Base-by-base conservation (phyloP, 306 rosid genomes). In the Prunus mongolica region DNA sequence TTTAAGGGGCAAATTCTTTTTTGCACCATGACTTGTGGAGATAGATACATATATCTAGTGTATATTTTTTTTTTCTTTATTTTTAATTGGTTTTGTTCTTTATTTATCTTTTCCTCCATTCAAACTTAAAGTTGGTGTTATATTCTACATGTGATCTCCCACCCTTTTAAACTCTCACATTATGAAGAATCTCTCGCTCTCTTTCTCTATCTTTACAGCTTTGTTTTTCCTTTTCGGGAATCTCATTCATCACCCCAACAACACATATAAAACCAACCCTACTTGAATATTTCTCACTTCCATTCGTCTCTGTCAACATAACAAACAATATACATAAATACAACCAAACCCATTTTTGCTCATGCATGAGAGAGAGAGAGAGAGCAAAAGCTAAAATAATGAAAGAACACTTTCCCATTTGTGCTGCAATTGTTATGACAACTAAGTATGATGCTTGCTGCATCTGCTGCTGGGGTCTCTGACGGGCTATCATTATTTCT, bases 161-260 rank as follows among this genome's bases (percentile, higher is more conserved):
- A 87, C 74, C 76, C 69, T 71, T 81, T 72, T 70, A 28, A 78
- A 65, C 84, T 76, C 78, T 70, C 76, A 30, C 85, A 81, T 70
- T 69, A 81, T 73, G 82, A 79, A 63, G 92, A 79, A 83, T 86
- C 83, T 83, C 80, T 25, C 64, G 3, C 76, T 46, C 60, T 22
- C 66, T 49, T 38, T 76, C 41, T 63, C 60, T 65, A 22, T 61
- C 38, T 72, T 72, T 72, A 46, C 50, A 61, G 74, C 22, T 78
- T 74, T 83, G 79, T 75, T 80, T 78, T 62, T 69, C 49, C 65
- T 81, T 75, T 79, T 79, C 65, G 84, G 88, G 98, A 93, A 91
- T 91, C 91, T 86, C 86, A 86, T 89, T 88, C 85, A 86, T 88
- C 89, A 84, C 83, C 84, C 89, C 88, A 32, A 70, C 58, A 75